Percentiles rank a stretch among this genome's conserved stretches.
phyloP scores from a whole-genome alignment of 83 land plant genomes.

The Picea abies region DNA sequence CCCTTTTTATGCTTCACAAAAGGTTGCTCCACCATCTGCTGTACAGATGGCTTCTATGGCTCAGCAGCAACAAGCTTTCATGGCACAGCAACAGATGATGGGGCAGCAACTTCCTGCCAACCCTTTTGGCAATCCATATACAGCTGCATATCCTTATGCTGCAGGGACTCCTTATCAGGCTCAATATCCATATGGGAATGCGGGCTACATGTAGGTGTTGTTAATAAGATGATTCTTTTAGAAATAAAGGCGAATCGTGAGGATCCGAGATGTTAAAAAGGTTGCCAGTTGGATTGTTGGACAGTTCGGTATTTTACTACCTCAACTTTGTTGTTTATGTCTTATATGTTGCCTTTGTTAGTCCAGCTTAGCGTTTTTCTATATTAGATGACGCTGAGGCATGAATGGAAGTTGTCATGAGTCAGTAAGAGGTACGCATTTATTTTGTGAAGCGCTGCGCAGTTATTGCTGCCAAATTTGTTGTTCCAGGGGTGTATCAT shows the following conservation, averaged over 20 bases:
- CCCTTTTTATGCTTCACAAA: constrained; percentile 83
- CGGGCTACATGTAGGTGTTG: constrained; percentile 11
- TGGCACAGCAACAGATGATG: constrained; percentile 84
- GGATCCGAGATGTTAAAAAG: constrained; percentile 39
- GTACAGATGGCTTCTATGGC: constrained; percentile 93
- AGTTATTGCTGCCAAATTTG: too few relatives aligned
- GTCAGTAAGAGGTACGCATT: too few relatives aligned
- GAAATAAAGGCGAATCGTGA: constrained; percentile 25
- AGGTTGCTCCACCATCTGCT: constrained; percentile 67
- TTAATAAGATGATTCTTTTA: not conserved
- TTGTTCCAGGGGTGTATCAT: too few relatives aligned
- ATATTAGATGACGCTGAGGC: too few relatives aligned
- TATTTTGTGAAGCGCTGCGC: too few relatives aligned
- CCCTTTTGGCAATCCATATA: constrained; percentile 58
- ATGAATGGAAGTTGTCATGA: too few relatives aligned
- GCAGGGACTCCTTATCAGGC: constrained; percentile 48
- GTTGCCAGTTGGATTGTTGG: not conserved
- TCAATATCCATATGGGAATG: constrained; percentile 18
- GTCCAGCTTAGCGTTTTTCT: too few relatives aligned
- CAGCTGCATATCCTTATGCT: constrained; percentile 30
- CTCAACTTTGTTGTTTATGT: too few relatives aligned
- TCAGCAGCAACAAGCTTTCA: constrained; percentile 86
- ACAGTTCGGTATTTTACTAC: not conserved
- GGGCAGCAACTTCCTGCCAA: constrained; percentile 42
- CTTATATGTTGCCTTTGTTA: too few relatives aligned